Base-by-base conservation (phyloP, 2,329 filamentous ascomycete genomes). In the Fusarium equiseti region DNA sequence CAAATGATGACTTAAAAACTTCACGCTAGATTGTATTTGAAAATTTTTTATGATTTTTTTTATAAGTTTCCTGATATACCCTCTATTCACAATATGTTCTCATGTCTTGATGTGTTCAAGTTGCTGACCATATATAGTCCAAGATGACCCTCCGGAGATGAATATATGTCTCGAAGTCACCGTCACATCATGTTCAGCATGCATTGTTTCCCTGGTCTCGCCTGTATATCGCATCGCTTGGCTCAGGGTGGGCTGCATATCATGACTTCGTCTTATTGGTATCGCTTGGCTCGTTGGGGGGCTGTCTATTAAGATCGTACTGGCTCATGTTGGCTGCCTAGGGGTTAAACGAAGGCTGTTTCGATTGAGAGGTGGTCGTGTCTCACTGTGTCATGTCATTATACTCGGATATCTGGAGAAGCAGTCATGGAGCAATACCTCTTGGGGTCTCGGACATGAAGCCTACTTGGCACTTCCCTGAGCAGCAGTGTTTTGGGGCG, bases 21-120 rank as follows among this genome's bases (percentile, higher is more conserved):
- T 70, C 69, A 82, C 81, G 81, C 82, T 83, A 83, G 81, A 83
- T 84, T 82, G 82, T 83, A 84, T 81, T 81, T 83, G 82, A 84
- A 75, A 79, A 65, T 53, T 72, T 79, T 79, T 77, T 49, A 72
- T 81, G 79, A 80, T 80, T 68, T 68, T 68, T 61, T 72, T 76
- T 66, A 76, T 66, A 72, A 66, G 72, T 79, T 80, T 76, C 69
- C 78, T 80, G 78, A 80, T 48, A 29, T 29, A 4, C 16, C 22
- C n/a, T 4, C 8, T 13, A 24, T 10, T 50, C 18, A 26, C 43
- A 18, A 32, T 62, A 35, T 9, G 27, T 43, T 18, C 64, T 18
- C n/a, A 38, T 48, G 8, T 27, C 31, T 22, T 40, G 27, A 6
- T 35, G 7, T 40, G 22, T 27, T 24, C 55, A 55, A n/a, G 55